Evolutionary conservation across 2,329 filamentous ascomycete genomes (phyloP).

Genomic region (Exophiala sideris): DNA sequence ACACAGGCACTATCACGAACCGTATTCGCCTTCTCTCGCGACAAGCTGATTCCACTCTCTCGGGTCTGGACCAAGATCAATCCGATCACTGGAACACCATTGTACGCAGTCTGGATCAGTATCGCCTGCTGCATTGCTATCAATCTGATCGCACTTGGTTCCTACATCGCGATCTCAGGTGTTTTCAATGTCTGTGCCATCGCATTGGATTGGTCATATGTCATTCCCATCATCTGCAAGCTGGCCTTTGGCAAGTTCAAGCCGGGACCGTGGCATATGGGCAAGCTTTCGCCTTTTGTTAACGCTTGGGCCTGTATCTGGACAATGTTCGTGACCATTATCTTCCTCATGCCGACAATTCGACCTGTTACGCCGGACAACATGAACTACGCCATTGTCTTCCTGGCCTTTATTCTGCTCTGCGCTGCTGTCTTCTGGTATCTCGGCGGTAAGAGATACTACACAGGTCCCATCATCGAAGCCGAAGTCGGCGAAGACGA

Average conservation of each 20-base stretch:
- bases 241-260: constrained; percentile 48
- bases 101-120: constrained; percentile 56
- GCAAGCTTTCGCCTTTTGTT: constrained; percentile 39
- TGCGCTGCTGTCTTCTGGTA: constrained; percentile 48
- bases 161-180: constrained; percentile 47
- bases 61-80: constrained; percentile 51
- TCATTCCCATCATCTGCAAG: constrained; percentile 56
- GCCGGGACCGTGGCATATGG: constrained; percentile 53
- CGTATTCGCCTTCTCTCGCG: constrained; percentile 55
- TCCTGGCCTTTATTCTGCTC: constrained; percentile 46
- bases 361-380: constrained; percentile 47
- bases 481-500: constrained; percentile 25
- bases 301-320: constrained; percentile 51
- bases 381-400: constrained; percentile 57
- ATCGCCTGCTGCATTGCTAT: constrained; percentile 54
- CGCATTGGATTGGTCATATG: constrained; percentile 50
- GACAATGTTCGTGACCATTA: constrained; percentile 53
- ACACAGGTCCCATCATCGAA: constrained; percentile 46
- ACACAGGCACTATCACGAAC: constrained; percentile 54
- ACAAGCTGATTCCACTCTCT: constrained; percentile 49
- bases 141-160: constrained; percentile 58
- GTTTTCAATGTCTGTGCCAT: constrained; percentile 47
- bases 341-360: constrained; percentile 53
- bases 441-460: constrained; percentile 44
- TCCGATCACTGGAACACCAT: constrained; percentile 49